Evolutionary conservation across 257 asterid genomes (phyloP).

Genomic region (Nicotiana attenuata): DNA sequence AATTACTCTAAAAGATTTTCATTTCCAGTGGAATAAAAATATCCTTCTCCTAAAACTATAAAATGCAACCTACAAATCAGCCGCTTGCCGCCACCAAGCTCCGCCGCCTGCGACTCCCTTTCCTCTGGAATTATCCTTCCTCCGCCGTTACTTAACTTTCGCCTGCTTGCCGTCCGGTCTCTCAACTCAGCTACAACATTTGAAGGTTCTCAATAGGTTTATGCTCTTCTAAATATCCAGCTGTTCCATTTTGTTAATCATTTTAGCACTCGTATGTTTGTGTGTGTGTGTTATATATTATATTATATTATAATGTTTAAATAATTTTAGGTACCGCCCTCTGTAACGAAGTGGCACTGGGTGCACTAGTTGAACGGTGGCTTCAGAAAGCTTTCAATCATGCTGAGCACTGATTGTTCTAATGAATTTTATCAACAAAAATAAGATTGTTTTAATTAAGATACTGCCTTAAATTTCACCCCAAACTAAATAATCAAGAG

Average conservation of each 20-base stretch:
- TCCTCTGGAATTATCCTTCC: background rate
- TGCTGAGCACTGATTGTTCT: background rate
- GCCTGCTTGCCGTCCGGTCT: background rate
- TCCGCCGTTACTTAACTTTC: background rate
- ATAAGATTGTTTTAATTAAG: background rate
- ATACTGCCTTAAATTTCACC: background rate
- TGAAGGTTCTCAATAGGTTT: background rate
- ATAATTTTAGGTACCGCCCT: no score
- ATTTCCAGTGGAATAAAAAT: background rate
- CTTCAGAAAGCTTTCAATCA: background rate
- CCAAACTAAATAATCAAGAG: background rate
- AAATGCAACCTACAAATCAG: background rate
- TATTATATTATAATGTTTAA: no score
- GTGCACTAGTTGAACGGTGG: background rate
- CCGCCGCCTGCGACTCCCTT: background rate
- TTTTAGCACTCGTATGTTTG: no score
- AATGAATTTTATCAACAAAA: background rate
- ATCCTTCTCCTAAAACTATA: background rate
- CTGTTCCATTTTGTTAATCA: background rate
- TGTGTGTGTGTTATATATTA: no score
- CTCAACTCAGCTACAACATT: background rate
- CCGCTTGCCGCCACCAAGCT: background rate
- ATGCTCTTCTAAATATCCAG: background rate
- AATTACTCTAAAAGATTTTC: background rate
- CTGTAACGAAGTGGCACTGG: background rate